Conservation (phyloP, 805 yeast species). For the Debaryomyces hansenii region DNA sequence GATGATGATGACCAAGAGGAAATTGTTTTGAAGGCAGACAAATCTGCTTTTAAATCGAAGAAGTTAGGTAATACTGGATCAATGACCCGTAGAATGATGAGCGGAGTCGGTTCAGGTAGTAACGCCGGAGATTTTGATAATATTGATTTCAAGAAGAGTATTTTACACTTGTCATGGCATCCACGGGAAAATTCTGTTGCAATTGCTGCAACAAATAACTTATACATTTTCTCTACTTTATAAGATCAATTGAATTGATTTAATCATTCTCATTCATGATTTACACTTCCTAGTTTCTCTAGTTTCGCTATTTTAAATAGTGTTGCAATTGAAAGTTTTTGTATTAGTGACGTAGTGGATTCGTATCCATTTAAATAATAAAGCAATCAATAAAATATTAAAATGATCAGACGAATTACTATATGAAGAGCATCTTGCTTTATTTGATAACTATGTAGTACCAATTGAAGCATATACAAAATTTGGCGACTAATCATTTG, state of each 20-base stretch:
- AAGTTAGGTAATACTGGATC: conserved; percentile 46
- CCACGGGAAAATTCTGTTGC: conserved; percentile 96
- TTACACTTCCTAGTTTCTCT: too few relatives aligned
- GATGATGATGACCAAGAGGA: conserved; percentile 47
- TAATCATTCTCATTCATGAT: not conserved
- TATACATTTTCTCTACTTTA: conserved; percentile 78
- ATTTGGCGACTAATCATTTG: too few relatives aligned
- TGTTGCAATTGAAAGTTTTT: too few relatives aligned
- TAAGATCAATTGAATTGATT: conserved; percentile 24
- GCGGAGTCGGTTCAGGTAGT: conserved; percentile 44
- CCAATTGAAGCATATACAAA: too few relatives aligned
- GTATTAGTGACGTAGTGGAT: too few relatives aligned
- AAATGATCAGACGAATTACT: too few relatives aligned
- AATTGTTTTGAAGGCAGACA: conserved; percentile 94
- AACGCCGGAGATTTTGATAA: conserved; percentile 71
- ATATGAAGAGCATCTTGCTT: too few relatives aligned
- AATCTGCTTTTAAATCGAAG: conserved; percentile 88
- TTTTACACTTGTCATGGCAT: conserved; percentile 97
- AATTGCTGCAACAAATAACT: conserved; percentile 95
- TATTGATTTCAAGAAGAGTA: conserved; percentile 92
- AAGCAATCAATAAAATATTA: too few relatives aligned
- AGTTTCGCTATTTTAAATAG: too few relatives aligned
- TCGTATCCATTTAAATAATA: too few relatives aligned
- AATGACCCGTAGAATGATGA: conserved; percentile 51
- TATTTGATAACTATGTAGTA: too few relatives aligned